Evolutionary conservation across 306 rosid species (phyloP), one percentile per base, ranked within the genome.

Genomic region (Begonia masoniana): DNA sequence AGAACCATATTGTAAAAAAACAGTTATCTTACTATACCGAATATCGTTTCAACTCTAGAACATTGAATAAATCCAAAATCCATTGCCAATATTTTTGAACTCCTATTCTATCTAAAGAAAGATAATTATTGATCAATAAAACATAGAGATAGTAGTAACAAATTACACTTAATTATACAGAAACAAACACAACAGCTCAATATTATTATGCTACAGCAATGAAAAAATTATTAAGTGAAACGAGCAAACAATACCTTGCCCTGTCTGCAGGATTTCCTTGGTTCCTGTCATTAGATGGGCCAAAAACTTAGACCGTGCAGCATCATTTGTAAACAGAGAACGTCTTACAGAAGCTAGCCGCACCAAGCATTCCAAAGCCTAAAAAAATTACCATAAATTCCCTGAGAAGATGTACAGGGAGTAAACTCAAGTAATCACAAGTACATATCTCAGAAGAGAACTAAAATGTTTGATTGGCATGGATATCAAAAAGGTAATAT

Each of bases 321-420:
- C 94, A 71, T 91, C 99, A 70, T 77, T 91, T 61, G 96, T 77
- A 81, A 91, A 91, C 81, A 91, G 74, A 63, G 99, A 91, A 64
- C 99, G 99, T 68, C 99, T 83, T 63, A 91, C 88, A 74, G 99
- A 91, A 61, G 99, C 94, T 47, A 91, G 81, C 66, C 96, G 96
- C 79, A 86, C 96, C 92, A 91, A 83, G 96, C 96, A 91, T 83
- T 86, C 99, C 79, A 91, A 73, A 75, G 99, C 96, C 99, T 91
- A 72, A 60, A 76, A 76, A 69, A 71, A 76, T 78, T 75, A 58
- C 24, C 59, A 61, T 61, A 48, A 73, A 74, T 61, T 15, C 69
- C 74, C 61, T 42, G 59, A 71, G 65, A 57, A 69, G 62, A 50
- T 59, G 51, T 57, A 45, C 56, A 66, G 26, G 66, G 63, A 74